These are phyloP conservation scores for Stellera chamaejasme DNA, from an alignment of 345 rosid genomes.

Conservation along the genomic window DNA sequence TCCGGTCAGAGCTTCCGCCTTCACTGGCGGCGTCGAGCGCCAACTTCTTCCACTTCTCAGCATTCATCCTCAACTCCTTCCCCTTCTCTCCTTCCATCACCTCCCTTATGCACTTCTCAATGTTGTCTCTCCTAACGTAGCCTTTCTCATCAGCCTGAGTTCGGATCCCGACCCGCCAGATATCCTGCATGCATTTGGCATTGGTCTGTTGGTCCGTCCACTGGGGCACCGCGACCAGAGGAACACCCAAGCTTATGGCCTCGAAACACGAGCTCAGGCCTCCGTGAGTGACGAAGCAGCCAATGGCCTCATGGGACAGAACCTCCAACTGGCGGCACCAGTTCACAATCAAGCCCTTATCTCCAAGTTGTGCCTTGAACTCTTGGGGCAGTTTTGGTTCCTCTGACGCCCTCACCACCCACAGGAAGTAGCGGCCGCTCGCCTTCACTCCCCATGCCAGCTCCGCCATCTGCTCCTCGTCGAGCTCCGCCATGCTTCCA, in stretches of 20 bases:
- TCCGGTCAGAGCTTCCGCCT: constrained; percentile 27
- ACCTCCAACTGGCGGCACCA: constrained; percentile 35
- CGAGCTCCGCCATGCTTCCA: constrained; percentile 20
- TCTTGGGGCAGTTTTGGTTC: constrained; percentile 20
- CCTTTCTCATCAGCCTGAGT: constrained; percentile 14
- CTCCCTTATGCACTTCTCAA: constrained; percentile 18
- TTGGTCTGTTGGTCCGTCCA: constrained; percentile 41
- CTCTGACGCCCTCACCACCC: constrained; percentile 26
- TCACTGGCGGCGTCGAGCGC: constrained; percentile 18
- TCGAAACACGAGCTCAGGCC: constrained; percentile 36
- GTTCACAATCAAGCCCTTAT: constrained; percentile 18
- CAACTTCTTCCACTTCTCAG: constrained; percentile 21
- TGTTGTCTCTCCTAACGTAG: constrained; percentile 12
- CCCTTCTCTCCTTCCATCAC: constrained; percentile 26
- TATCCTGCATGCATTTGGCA: constrained; percentile 29
- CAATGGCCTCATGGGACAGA: constrained; percentile 19
- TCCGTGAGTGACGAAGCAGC: constrained; percentile 43
- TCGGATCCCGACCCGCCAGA: constrained; percentile 31
- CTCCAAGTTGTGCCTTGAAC: constrained; percentile 11
- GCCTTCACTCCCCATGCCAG: constrained; percentile 14
- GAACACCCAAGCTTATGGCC: constrained; percentile 40
- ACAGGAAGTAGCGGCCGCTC: constrained; percentile 18
- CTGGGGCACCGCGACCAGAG: constrained; percentile 36
- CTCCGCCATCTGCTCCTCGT: constrained; percentile 18
- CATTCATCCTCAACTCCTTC: constrained; percentile 17